Conservation (phyloP, 2,329 filamentous ascomycete genomes). For the Phyllosticta paracitricarpa region DNA sequence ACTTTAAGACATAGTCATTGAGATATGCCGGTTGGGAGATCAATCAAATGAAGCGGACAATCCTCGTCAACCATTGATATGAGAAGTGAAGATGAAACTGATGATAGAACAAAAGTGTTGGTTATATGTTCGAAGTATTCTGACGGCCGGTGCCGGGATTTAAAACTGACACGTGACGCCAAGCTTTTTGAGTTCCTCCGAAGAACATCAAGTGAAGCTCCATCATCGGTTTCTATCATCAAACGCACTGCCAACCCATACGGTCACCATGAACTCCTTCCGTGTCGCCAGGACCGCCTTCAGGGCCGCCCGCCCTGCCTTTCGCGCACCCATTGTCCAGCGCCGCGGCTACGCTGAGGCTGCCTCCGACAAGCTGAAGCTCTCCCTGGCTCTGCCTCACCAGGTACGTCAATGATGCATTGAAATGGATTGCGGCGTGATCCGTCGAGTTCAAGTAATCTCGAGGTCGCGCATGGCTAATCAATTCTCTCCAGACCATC, state of each 20-base stretch:
- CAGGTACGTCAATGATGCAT: slow-evolving; percentile 58
- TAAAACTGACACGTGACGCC: slow-evolving; percentile 6
- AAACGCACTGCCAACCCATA: slow-evolving; percentile 5
- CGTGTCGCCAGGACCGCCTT: slow-evolving; percentile 85
- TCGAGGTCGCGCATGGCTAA: slow-evolving; percentile 3
- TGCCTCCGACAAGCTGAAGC: slow-evolving; percentile 65
- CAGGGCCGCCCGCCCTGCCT: slow-evolving; percentile 62
- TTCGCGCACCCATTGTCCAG: slow-evolving; percentile 61
- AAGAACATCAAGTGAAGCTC: slow-evolving; percentile 9
- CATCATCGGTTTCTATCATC: slow-evolving; percentile 3
- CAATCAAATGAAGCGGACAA: too few relatives aligned
- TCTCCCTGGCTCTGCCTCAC: slow-evolving; percentile 94
- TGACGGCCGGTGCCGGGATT: not conserved
- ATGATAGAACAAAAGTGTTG: not conserved
- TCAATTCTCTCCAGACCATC: slow-evolving; percentile 47
- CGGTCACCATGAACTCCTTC: slow-evolving; percentile 73
- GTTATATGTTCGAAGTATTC: not conserved
- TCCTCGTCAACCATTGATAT: not conserved
- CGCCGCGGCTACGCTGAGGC: slow-evolving; percentile 73
- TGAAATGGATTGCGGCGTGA: not conserved
- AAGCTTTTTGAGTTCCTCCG: slow-evolving; percentile 9
- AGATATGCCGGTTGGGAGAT: too few relatives aligned
- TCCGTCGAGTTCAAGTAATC: not conserved
- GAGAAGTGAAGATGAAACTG: not conserved
- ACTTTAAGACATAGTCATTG: not conserved